Conservation (phyloP, 176 grass and related monocot species). For the Avena sativa region DNA sequence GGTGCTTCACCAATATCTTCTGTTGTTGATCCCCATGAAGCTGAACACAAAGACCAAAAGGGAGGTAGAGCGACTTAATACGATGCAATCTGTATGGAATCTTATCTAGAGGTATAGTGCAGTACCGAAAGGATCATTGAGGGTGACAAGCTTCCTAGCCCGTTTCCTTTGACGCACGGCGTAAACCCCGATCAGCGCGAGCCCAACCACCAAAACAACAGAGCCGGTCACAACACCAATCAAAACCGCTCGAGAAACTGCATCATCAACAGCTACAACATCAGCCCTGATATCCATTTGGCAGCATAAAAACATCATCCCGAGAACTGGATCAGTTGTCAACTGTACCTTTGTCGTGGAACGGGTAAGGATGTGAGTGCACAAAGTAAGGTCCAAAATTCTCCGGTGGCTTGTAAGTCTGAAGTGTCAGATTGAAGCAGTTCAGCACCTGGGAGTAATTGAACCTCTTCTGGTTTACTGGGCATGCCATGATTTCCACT, state of each 20-base stretch:
- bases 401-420: conserved; percentile 46
- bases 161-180: conserved; percentile 58
- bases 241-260: conserved; percentile 57
- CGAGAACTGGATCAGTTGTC: background rate
- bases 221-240: conserved; percentile 54
- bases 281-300: conserved; percentile 23
- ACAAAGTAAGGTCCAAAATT: conserved; percentile 68
- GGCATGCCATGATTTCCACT: conserved; percentile 56
- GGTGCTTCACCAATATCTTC: conserved; percentile 72
- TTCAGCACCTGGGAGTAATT: conserved; percentile 50
- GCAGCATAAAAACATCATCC: background rate
- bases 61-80: background rate
- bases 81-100: background rate
- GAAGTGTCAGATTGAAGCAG: conserved; percentile 60
- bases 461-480: conserved; percentile 51
- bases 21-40: conserved; percentile 68
- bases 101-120: background rate
- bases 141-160: conserved; percentile 49
- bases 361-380: conserved; percentile 31
- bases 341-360: conserved; percentile 43
- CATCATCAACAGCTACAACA: background rate
- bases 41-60: conserved; percentile 36
- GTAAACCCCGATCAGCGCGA: conserved; percentile 51
- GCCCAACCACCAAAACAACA: conserved; percentile 44
- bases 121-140: conserved; percentile 75